phyloP scores from a whole-genome alignment of 495 filamentous ascomycete species.

The Penicillium angulare region DNA sequence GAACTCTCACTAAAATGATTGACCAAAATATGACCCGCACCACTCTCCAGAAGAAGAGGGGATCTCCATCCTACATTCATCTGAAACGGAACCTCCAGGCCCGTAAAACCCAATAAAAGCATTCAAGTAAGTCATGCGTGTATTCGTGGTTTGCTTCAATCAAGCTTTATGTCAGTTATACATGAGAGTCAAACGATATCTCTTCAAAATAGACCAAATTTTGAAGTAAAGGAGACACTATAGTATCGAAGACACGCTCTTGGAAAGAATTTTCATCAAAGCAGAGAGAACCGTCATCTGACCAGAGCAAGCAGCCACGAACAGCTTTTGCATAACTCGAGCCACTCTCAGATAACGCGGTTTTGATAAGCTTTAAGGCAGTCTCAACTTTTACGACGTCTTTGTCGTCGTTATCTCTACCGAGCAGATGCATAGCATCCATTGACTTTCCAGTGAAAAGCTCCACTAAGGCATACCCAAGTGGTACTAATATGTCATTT shows the following conservation, averaged over 20 bases:
- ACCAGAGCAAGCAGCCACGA: constrained; percentile 31
- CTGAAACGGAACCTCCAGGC: too few relatives aligned
- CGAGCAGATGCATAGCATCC: constrained; percentile 7
- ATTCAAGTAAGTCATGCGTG: too few relatives aligned
- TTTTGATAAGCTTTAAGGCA: constrained; percentile 19
- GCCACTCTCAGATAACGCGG: constrained; percentile 28
- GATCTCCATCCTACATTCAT: too few relatives aligned
- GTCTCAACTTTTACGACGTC: constrained; percentile 20
- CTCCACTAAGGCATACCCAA: constrained; percentile 36
- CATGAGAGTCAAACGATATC: too few relatives aligned
- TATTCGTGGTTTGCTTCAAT: too few relatives aligned
- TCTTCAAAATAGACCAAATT: constrained; percentile 18
- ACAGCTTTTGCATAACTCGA: constrained; percentile 34
- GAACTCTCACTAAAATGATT: too few relatives aligned
- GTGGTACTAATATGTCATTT: constrained; percentile 23
- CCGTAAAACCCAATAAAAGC: too few relatives aligned
- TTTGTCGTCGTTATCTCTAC: constrained; percentile 19
- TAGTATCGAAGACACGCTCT: constrained; percentile 11
- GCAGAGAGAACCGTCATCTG: constrained; percentile 4
- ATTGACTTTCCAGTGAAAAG: constrained; percentile 34
- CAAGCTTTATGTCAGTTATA: too few relatives aligned
- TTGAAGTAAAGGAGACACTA: constrained; percentile 18
- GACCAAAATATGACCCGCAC: too few relatives aligned
- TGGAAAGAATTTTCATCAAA: constrained; percentile 9
- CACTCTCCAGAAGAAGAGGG: too few relatives aligned